Evolutionary conservation across 2,329 filamentous ascomycete genomes (phyloP), one percentile per base, ranked within the genome.

Genomic region (Talaromyces amestolkiae): DNA sequence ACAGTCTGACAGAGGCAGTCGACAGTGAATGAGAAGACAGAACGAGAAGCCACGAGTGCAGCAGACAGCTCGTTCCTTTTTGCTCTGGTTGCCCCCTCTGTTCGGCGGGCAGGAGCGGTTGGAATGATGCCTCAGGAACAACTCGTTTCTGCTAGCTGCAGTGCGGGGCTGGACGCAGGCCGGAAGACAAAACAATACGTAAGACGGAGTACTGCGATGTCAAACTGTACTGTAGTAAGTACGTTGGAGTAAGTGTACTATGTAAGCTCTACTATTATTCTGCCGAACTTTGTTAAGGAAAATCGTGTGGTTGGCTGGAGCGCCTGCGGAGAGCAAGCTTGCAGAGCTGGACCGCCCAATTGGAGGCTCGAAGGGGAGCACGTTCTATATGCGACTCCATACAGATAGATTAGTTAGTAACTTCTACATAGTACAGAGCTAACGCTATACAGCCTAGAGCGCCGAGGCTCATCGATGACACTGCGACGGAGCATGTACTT

Each of bases 331-430:
- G 59, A 51, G 58, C 31, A 41, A 51, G 47, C 60, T 65, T 39
- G 39, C 47, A 58, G 24, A 65, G 45, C 63, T 61, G n/a, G 19
- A 1, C 35, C 8, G 47, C 27, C 66, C 66, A 68, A 68, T 68
- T 37, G 35, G 58, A 43, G 59, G 24, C 10, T 3, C 17, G 10
- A n/a, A 10, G 45, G 4, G 43, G 33, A 66, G 49, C 66, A 68
- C 66, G 66, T 68, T 68, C n/a, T 35, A 35, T 19, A 35, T 19
- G 39, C 39, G 39, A 41, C 39, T 41, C 11, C 39, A 41, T 15
- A 31, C 27, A 31, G 27, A 31, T 31, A 31, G 27, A 31, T 31
- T 31, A 31, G 27, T 31, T 31, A 31, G 27, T 31, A 31, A 6
- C 27, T 31, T 6, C 27, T 1, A 31, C 27, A 41, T 41, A 6